Base-by-base conservation (phyloP, 2,329 filamentous ascomycete genomes). In the Fusarium agapanthi region DNA sequence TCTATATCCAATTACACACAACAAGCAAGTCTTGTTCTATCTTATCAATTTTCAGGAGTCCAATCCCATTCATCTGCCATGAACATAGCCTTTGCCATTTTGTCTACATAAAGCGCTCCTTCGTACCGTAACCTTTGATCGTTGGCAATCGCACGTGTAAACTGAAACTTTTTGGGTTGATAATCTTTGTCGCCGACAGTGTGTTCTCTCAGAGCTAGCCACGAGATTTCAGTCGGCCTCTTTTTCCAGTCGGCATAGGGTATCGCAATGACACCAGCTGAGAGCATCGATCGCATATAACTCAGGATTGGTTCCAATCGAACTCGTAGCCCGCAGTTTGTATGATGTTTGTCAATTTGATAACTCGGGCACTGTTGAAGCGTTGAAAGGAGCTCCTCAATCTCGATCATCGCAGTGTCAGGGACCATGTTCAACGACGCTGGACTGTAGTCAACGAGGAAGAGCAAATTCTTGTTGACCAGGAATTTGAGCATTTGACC, bases 401-500 rank as follows among this genome's bases (percentile, higher is more conserved):
- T 83, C 68, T 93, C 90, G n/a, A 90, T 85, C 35, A 84, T 82
- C 30, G 91, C 89, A 8, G 82, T 82, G 65, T 88, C 84, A 6
- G 82, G 84, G 12, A 88, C 77, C 30, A 75, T 65, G 50, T 85
- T 82, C 11, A 87, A 77, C 3, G 87, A 87, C 6, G 79, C 75
- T 2, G 87, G 83, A 40, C 86, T 85, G 70, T 89, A 89, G 77
- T 90, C 87, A 12, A 87, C 83, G 3, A 93, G 81, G 41, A 86
- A 88, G 8, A 94, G 77, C 0, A 93, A 87, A 34, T 87, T 86
- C 72, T 89, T 89, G 72, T 86, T 86, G 20, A 85, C 82, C 40
- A 95, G 87, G 80, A 95, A 95, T 73, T 90, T 90, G 71, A 94
- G 82, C 86, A 93, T 93, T 81, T 95, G 92, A 28, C 92, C 93